phyloP scores from a whole-genome alignment of 2,329 filamentous ascomycete species.

The Tricladium varicosporioides region DNA sequence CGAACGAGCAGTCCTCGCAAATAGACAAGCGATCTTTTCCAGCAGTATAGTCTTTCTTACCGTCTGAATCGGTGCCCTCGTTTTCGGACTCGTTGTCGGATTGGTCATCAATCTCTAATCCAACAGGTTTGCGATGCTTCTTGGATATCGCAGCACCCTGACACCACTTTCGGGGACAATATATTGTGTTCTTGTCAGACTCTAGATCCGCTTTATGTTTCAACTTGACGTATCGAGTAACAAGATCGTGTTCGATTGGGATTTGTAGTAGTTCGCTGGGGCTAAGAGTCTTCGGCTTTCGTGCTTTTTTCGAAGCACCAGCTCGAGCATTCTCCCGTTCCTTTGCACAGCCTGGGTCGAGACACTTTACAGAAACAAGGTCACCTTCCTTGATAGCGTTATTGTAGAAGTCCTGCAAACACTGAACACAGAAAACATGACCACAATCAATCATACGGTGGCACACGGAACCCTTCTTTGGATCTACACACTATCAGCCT shows the following conservation, averaged over 20 bases:
- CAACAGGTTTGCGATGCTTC: slow-evolving; percentile 68
- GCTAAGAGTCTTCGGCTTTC: slow-evolving; percentile 67
- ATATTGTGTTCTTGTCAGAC: slow-evolving; percentile 86
- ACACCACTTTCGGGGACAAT: slow-evolving; percentile 91
- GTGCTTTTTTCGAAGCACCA: slow-evolving; percentile 40
- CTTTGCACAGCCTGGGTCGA: slow-evolving; percentile 76
- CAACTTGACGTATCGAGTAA: slow-evolving; percentile 82
- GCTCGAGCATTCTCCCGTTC: slow-evolving; percentile 41
- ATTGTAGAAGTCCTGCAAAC: slow-evolving; percentile 86
- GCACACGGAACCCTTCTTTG: slow-evolving; percentile 81
- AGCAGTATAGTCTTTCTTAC: slow-evolving; percentile 22
- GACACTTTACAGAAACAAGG: slow-evolving; percentile 74
- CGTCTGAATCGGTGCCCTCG: slow-evolving; percentile 31
- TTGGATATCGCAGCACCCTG: slow-evolving; percentile 81
- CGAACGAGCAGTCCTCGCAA: slow-evolving; percentile 85
- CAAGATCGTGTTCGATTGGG: slow-evolving; percentile 65
- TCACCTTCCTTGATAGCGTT: slow-evolving; percentile 84
- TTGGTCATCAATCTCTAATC: slow-evolving; percentile 56
- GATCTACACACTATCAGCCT: slow-evolving; percentile 51
- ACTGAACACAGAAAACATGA: slow-evolving; percentile 89
- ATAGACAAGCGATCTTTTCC: slow-evolving; percentile 69
- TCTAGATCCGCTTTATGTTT: slow-evolving; percentile 94
- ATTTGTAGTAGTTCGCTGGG: slow-evolving; percentile 84
- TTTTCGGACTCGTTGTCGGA: slow-evolving; percentile 53
- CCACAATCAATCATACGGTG: slow-evolving; percentile 80